Conservation (phyloP, 2,329 filamentous ascomycete genomes). For the Arthrobotrys sphaeroides region DNA sequence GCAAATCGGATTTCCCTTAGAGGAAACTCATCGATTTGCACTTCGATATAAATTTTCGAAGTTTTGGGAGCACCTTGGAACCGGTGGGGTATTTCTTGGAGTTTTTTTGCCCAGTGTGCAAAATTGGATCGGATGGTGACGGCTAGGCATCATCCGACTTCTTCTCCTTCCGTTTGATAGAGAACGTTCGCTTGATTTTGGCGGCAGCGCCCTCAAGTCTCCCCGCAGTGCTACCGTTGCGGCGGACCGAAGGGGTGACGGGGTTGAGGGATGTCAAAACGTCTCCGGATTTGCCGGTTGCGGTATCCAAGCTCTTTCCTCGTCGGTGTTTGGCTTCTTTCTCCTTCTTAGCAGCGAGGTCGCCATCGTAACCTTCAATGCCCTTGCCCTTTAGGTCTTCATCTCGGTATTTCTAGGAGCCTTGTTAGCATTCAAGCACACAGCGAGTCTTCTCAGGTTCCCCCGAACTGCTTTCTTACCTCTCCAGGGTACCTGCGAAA, state of each 20-base stretch:
- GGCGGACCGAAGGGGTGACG: slow-evolving; percentile 9
- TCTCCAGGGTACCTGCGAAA: slow-evolving; percentile 43
- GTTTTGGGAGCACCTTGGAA: not conserved
- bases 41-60: slow-evolving; percentile 17
- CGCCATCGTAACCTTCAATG: slow-evolving; percentile 50
- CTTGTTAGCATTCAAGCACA: not conserved
- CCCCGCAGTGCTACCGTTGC: slow-evolving; percentile 46
- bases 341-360: slow-evolving; percentile 36
- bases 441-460: not conserved
- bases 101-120: not conserved
- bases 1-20: no score
- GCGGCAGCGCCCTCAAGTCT: slow-evolving; percentile 44
- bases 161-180: slow-evolving; percentile 48
- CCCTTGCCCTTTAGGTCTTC: slow-evolving; percentile 52
- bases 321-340: slow-evolving; percentile 44
- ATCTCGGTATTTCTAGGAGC: slow-evolving; percentile 49
- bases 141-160: slow-evolving; percentile 28
- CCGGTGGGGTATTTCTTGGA: not conserved
- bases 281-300: not conserved
- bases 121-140: not conserved
- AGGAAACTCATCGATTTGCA: slow-evolving; percentile 11
- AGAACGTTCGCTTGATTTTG: slow-evolving; percentile 50
- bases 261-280: slow-evolving; percentile 10
- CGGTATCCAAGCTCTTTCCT: slow-evolving; percentile 30
- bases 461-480: slow-evolving; percentile 3